Conservation (phyloP, 2,329 filamentous ascomycete genomes). For the Rutstroemia sp. region DNA sequence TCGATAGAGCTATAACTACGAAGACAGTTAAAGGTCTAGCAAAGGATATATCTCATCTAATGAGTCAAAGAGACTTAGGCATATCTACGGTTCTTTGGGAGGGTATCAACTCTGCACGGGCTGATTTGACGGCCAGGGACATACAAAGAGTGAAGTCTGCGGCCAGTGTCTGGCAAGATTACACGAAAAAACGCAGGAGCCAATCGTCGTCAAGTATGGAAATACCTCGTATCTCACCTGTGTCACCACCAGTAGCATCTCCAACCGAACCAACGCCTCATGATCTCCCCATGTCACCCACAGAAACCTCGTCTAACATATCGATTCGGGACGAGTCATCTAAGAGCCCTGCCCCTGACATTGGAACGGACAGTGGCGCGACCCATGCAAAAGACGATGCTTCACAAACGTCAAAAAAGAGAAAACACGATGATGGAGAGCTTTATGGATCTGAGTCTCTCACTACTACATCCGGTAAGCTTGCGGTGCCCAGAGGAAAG, state of each 20-base stretch:
- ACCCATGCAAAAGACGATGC: neutral
- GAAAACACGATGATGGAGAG: neutral
- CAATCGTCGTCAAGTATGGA: neutral
- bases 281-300: neutral
- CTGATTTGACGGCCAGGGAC: neutral
- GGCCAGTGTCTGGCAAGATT: neutral
- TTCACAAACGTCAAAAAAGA: neutral
- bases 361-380: neutral
- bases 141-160: neutral
- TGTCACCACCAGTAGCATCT: too few relatives aligned
- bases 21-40: neutral
- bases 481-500: neutral
- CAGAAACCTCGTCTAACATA: neutral
- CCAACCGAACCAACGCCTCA: neutral
- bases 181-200: neutral
- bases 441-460: neutral
- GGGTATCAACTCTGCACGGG: neutral
- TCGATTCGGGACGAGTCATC: neutral
- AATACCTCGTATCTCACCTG: neutral
- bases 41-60: neutral
- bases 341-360: neutral
- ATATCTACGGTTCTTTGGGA: neutral
- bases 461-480: neutral
- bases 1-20: neutral
- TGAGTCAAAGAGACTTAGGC: neutral